Percentiles rank a stretch among this genome's conserved stretches.
Conservation (phyloP, 305 asterid genomes). For the Salvia sclarea region DNA sequence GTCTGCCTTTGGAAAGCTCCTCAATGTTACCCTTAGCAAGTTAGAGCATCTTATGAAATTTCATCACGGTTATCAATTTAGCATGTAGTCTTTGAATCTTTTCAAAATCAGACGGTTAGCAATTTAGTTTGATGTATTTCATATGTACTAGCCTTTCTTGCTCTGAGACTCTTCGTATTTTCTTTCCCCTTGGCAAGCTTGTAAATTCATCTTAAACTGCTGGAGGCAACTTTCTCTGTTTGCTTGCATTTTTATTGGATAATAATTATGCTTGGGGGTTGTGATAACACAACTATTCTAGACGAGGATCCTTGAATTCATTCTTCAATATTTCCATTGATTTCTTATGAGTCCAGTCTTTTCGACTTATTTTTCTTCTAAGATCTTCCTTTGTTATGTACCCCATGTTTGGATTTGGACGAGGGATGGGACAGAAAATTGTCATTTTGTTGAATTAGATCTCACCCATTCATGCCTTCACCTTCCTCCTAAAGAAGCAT, state of each 20-base stretch:
- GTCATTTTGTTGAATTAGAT: slow-evolving; percentile 21
- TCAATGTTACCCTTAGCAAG: slow-evolving; percentile 8
- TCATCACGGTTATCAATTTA: too few relatives aligned
- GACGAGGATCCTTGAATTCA: slow-evolving; percentile 7
- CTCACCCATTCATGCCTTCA: slow-evolving; percentile 12
- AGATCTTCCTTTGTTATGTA: neutral
- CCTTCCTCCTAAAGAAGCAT: slow-evolving; percentile 24
- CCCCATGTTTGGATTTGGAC: slow-evolving; percentile 15
- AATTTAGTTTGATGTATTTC: neutral
- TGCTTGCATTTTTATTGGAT: neutral
- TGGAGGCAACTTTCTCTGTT: neutral
- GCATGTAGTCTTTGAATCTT: neutral
- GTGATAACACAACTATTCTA: neutral
- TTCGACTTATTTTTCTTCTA: neutral
- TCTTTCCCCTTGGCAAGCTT: neutral
- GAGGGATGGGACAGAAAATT: neutral
- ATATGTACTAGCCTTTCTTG: neutral
- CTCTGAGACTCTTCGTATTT: neutral
- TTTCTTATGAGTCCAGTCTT: neutral
- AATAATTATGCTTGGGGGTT: neutral
- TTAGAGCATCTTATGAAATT: neutral
- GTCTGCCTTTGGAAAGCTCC: slow-evolving; percentile 12
- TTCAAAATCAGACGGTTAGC: neutral
- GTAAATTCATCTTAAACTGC: slow-evolving; percentile 5
- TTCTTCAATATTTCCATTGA: neutral